phyloP scores from a whole-genome alignment of 2,329 filamentous ascomycete species.

The Westerdykella ornata region DNA sequence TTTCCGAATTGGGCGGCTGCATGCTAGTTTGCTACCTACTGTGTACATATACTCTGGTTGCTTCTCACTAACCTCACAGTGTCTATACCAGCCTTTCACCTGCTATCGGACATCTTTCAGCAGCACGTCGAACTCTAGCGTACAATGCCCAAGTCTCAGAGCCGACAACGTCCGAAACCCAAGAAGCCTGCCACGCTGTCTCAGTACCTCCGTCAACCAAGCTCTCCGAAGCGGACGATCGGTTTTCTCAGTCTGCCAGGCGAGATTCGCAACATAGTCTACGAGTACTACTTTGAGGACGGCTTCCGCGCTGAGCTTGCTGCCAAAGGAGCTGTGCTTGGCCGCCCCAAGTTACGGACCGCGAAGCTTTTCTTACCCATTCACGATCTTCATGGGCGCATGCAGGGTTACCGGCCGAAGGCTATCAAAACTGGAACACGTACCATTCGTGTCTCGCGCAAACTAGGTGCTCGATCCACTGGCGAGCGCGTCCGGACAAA shows the following conservation, averaged over 20 bases:
- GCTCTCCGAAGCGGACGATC: slow-evolving; percentile 7
- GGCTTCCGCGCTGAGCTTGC: slow-evolving; percentile 23
- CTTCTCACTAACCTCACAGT: too few relatives aligned
- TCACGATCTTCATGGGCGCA: too few relatives aligned
- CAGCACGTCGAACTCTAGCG: too few relatives aligned
- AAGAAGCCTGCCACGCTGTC: too few relatives aligned
- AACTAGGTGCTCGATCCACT: slow-evolving; percentile 9
- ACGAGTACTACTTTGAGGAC: slow-evolving; percentile 32
- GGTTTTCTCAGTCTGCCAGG: slow-evolving; percentile 40
- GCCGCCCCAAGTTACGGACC: slow-evolving; percentile 1
- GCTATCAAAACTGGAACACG: not conserved
- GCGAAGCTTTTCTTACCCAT: slow-evolving; percentile 13
- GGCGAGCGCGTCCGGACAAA: slow-evolving; percentile 18
- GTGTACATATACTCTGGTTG: too few relatives aligned
- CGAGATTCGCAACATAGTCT: slow-evolving; percentile 48
- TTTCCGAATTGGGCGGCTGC: too few relatives aligned
- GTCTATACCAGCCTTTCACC: too few relatives aligned
- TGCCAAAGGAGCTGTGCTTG: slow-evolving; percentile 9
- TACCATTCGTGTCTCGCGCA: slow-evolving; percentile 13
- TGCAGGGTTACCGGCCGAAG: too few relatives aligned
- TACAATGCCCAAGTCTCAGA: too few relatives aligned
- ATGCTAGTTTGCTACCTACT: too few relatives aligned
- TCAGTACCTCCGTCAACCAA: not conserved
- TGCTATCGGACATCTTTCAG: too few relatives aligned
- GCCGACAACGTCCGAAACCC: too few relatives aligned